Conservation (phyloP, 2,329 filamentous ascomycete species). For the Pseudocercospora macadamiae region DNA sequence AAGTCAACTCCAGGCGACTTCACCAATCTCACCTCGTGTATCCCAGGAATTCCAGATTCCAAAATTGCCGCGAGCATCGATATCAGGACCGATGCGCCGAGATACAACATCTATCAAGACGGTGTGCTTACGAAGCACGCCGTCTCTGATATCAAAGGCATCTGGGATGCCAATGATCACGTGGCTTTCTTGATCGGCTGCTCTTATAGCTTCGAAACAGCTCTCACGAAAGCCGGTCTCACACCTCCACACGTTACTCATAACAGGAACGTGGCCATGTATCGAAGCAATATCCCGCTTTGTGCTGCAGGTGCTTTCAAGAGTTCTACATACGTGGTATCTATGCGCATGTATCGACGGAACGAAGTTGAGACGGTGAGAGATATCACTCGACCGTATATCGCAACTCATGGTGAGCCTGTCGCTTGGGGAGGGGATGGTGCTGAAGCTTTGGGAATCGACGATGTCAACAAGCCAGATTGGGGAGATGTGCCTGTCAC, state of each 20-base stretch:
- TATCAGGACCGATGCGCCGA: conserved; percentile 60
- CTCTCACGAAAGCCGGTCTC: conserved; percentile 56
- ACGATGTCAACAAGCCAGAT: conserved; percentile 55
- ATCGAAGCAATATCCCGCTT: conserved; percentile 60
- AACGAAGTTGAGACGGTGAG: conserved; percentile 57
- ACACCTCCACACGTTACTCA: conserved; percentile 54
- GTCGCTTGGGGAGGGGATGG: conserved; percentile 68
- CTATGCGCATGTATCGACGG: conserved; percentile 62
- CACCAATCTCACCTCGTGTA: conserved; percentile 43
- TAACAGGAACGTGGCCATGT: conserved; percentile 62
- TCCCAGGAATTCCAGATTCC: conserved; percentile 36
- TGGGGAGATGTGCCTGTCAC: conserved; percentile 58
- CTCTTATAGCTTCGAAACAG: conserved; percentile 65
- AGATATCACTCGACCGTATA: conserved; percentile 58
- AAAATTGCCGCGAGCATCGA: conserved; percentile 52
- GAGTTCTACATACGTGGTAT: conserved; percentile 60
- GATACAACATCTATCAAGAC: conserved; percentile 60
- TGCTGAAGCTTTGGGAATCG: conserved; percentile 55
- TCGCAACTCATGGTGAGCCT: conserved; percentile 64
- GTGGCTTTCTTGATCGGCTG: conserved; percentile 66
- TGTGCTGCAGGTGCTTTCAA: conserved; percentile 62
- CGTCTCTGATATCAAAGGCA: conserved; percentile 48
- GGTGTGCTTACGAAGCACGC: conserved; percentile 45
- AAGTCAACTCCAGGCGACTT: conserved; percentile 54
- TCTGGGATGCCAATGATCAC: conserved; percentile 64